A percentile compares a stretch with the other conserved stretches of the same genome.
Evolutionary conservation across 2,329 filamentous ascomycete species (phyloP).

Genomic region (Neonectria sp.): DNA sequence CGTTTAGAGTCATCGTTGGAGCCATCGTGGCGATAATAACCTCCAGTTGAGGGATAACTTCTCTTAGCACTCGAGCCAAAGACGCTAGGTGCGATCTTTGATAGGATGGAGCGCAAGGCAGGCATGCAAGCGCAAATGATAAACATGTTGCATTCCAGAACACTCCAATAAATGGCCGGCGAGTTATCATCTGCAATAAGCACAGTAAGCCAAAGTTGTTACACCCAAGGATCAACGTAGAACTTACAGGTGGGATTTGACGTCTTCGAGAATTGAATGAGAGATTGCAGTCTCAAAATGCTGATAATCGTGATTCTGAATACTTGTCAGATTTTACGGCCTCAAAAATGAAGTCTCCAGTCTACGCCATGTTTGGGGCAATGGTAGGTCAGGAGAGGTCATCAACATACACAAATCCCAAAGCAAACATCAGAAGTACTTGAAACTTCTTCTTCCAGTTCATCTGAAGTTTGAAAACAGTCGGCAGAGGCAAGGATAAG

Average conservation of each 20-base stretch:
- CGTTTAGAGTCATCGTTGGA: slow-evolving; percentile 19
- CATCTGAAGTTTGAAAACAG: slow-evolving; percentile 26
- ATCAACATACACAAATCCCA: slow-evolving; percentile 18
- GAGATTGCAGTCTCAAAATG: slow-evolving; percentile 8
- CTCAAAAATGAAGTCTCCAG: background rate
- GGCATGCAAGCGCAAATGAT: slow-evolving; percentile 29
- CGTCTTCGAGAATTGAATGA: slow-evolving; percentile 3
- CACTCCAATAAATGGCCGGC: slow-evolving; percentile 30
- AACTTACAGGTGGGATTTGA: slow-evolving; percentile 13
- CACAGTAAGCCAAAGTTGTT: background rate
- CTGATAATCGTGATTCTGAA: slow-evolving; percentile 15
- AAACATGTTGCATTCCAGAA: slow-evolving; percentile 29
- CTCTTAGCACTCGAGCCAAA: slow-evolving; percentile 21
- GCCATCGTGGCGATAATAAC: slow-evolving; percentile 22
- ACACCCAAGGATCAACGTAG: background rate
- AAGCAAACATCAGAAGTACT: slow-evolving; percentile 22
- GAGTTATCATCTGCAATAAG: slow-evolving; percentile 24
- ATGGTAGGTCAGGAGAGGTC: too few relatives aligned
- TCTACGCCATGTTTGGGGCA: background rate
- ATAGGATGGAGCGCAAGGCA: slow-evolving; percentile 18
- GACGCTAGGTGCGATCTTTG: slow-evolving; percentile 15
- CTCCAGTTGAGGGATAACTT: slow-evolving; percentile 14
- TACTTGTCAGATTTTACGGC: background rate
- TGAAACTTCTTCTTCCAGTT: slow-evolving; percentile 29
- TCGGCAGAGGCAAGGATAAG: slow-evolving; percentile 19